phyloP scores from a whole-genome alignment of 2,329 filamentous ascomycete genomes.

The Neofusicoccum laricinum region DNA sequence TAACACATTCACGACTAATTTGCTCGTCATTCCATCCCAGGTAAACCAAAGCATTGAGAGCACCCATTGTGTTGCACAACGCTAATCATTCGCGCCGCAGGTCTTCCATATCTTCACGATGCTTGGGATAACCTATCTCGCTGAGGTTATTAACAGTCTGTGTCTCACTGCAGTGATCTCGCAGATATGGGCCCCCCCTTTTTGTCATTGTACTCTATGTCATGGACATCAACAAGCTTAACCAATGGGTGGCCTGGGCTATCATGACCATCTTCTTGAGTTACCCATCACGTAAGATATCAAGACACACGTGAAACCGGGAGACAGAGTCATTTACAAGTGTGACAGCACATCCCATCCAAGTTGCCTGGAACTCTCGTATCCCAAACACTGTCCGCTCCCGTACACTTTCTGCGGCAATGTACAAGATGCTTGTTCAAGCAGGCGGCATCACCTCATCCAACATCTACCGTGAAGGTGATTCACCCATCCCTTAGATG shows the following conservation, averaged over 20 bases:
- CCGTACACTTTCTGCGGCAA: constrained; percentile 22
- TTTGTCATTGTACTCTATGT: constrained; percentile 23
- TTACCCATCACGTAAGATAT: constrained; percentile 31
- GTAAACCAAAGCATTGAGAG: not conserved
- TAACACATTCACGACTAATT: constrained; percentile 23
- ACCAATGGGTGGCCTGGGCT: constrained; percentile 43
- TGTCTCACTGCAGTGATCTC: constrained; percentile 20
- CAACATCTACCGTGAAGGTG: constrained; percentile 25
- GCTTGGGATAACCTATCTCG: constrained; percentile 21
- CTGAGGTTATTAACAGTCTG: constrained; percentile 22
- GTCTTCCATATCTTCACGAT: constrained; percentile 22
- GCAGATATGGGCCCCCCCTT: constrained; percentile 24
- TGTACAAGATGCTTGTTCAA: constrained; percentile 32
- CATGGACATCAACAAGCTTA: constrained; percentile 35
- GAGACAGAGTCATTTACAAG: constrained; percentile 24
- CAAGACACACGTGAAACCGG: not conserved
- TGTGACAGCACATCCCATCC: constrained; percentile 38
- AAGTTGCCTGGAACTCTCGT: constrained; percentile 46
- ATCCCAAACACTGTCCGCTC: constrained; percentile 21
- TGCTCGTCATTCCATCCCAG: constrained; percentile 20
- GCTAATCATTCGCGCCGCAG: not conserved
- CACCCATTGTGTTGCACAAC: too few species aligned
- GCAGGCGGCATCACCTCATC: constrained; percentile 23
- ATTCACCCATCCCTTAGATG: not conserved
- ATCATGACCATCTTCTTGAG: constrained; percentile 43